These are phyloP conservation scores for Mycena latifolia DNA, from an alignment of 768 basidiomycete species.

Conservation along the genomic window DNA sequence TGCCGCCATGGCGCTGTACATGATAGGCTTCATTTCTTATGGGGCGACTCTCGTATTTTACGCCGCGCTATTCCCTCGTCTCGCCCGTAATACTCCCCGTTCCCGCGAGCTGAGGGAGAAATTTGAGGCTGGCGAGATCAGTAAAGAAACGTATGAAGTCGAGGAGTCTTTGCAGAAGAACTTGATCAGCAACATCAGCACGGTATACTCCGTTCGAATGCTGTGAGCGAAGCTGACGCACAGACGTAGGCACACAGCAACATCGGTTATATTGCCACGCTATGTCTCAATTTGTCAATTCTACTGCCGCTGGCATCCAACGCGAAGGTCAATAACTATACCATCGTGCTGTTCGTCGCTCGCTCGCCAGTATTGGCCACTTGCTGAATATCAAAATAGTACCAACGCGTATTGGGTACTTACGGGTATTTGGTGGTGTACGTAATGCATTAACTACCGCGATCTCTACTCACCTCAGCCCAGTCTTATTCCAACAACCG, in stretches of 20 bases:
- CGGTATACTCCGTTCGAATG: conserved; percentile 55
- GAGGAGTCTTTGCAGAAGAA: conserved; percentile 90
- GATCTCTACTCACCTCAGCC: neutral
- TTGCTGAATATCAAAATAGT: conserved; percentile 46
- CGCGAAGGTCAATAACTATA: conserved; percentile 80
- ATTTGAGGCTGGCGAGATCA: conserved; percentile 71
- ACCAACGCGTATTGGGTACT: conserved; percentile 85
- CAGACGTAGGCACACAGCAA: conserved; percentile 75
- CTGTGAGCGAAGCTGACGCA: neutral
- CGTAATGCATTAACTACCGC: conserved; percentile 37
- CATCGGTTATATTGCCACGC: conserved; percentile 76
- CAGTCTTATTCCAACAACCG: conserved; percentile 89
- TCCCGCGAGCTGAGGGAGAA: conserved; percentile 66
- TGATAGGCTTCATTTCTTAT: conserved; percentile 83
- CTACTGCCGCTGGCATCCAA: conserved; percentile 72
- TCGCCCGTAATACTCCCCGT: conserved; percentile 82
- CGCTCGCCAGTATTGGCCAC: neutral
- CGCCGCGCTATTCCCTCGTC: conserved; percentile 81
- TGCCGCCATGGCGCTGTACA: conserved; percentile 83
- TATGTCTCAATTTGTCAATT: conserved; percentile 76
- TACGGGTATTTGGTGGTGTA: conserved; percentile 91
- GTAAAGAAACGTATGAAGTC: conserved; percentile 72
- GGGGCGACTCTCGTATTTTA: conserved; percentile 88
- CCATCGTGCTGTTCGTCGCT: conserved; percentile 71
- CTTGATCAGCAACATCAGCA: conserved; percentile 86